A percentile compares a stretch with the other conserved stretches of the same genome.
Conservation (phyloP, 306 rosid genomes). For the Prunus kanzakura region DNA sequence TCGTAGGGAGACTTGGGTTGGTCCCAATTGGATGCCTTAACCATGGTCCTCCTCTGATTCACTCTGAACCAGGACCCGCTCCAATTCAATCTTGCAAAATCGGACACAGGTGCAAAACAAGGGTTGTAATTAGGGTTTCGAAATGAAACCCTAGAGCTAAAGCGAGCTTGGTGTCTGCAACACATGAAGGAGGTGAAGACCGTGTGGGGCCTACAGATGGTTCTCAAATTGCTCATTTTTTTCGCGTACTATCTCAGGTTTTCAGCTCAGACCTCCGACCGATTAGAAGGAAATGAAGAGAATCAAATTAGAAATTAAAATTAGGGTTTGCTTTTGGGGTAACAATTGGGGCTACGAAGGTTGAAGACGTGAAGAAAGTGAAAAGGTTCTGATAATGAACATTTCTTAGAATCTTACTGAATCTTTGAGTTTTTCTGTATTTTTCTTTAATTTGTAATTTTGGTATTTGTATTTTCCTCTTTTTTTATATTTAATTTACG, state of each 20-base stretch:
- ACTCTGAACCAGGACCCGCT: constrained; percentile 46
- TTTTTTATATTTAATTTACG: not conserved
- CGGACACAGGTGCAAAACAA: constrained; percentile 29
- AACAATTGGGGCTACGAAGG: not conserved
- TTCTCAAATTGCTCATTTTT: constrained; percentile 61
- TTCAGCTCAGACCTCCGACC: not conserved
- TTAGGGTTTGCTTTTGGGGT: not conserved
- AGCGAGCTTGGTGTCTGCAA: constrained; percentile 56
- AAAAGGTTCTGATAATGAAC: constrained; percentile 25
- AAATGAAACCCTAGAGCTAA: constrained; percentile 41
- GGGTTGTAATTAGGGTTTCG: constrained; percentile 50
- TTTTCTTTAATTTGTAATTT: constrained; percentile 5
- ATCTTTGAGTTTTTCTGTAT: constrained; percentile 9
- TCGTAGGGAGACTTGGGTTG: constrained; percentile 81
- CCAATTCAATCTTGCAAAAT: constrained; percentile 31
- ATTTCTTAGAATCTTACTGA: constrained; percentile 32
- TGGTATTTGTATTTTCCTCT: not conserved
- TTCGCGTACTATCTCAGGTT: not conserved
- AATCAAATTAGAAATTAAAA: not conserved
- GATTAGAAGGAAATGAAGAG: constrained; percentile 8
- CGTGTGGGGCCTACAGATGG: constrained; percentile 56
- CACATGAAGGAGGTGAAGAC: constrained; percentile 51
- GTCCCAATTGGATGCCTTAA: constrained; percentile 65
- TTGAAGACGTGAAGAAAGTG: constrained; percentile 37
- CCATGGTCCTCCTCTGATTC: constrained; percentile 64